Conservation (phyloP, 2,329 filamentous ascomycete genomes). For the Bipolaris cookei region DNA sequence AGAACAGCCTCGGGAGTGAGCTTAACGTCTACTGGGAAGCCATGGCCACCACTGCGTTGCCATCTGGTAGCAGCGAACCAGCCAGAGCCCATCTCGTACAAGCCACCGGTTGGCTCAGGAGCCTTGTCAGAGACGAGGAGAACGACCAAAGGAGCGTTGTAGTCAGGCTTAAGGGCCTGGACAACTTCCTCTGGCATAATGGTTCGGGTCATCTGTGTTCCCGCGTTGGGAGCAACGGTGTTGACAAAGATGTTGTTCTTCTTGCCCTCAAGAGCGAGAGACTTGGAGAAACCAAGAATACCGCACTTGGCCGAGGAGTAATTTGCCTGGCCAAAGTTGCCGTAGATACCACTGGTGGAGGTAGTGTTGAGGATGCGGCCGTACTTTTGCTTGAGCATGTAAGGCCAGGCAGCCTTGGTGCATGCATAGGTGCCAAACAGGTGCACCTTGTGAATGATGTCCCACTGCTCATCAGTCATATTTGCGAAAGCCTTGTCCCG, state of each 20-base stretch:
- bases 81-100: slow-evolving; percentile 94
- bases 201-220: slow-evolving; percentile 91
- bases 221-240: slow-evolving; percentile 96
- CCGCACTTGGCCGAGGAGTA: slow-evolving; percentile 76
- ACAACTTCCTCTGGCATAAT: slow-evolving; percentile 97
- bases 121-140: slow-evolving; percentile 87
- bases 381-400: slow-evolving; percentile 98
- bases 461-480: slow-evolving; percentile 95
- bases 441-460: slow-evolving; percentile 90
- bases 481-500: slow-evolving; percentile 97
- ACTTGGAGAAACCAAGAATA: slow-evolving; percentile 93
- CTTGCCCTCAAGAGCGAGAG: slow-evolving; percentile 87
- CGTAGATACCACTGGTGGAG: slow-evolving; percentile 96
- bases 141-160: slow-evolving; percentile 91
- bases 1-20: slow-evolving; percentile 81
- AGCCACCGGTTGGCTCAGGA: slow-evolving; percentile 81
- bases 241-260: slow-evolving; percentile 99
- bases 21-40: slow-evolving; percentile 85
- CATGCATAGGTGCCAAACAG: slow-evolving; percentile 94
- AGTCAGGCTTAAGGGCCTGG: slow-evolving; percentile 98
- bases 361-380: slow-evolving; percentile 96
- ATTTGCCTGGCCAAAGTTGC: slow-evolving; percentile 98
- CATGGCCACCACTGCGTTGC: slow-evolving; percentile 88
- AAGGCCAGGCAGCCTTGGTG: slow-evolving; percentile 96
- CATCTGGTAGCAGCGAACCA: slow-evolving; percentile 93